phyloP scores from a whole-genome alignment of 352 stramenopile genomes.

The Phytopythium oedochilum region DNA sequence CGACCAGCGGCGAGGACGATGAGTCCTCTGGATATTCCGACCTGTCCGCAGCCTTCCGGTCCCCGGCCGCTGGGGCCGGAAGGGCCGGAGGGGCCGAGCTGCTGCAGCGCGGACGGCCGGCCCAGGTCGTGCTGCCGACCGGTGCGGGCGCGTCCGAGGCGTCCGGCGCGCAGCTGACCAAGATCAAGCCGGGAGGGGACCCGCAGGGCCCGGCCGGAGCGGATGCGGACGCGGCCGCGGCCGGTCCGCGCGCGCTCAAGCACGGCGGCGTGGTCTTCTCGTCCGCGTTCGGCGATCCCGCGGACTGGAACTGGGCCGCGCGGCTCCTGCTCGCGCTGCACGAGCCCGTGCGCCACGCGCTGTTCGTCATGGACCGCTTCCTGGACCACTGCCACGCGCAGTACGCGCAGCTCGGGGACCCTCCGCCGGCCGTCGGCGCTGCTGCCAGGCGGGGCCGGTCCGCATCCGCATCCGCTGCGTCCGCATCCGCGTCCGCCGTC shows the following conservation, averaged over 20 bases:
- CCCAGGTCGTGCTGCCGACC: neutral
- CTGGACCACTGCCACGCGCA: constrained; percentile 51
- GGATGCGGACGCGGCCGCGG: constrained; percentile 10
- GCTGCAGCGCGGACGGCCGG: neutral
- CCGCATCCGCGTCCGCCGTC: constrained; percentile 5
- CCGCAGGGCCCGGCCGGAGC: no score
- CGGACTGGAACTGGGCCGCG: constrained; percentile 59
- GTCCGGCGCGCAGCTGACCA: neutral
- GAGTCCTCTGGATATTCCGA: no score
- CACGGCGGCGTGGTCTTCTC: constrained; percentile 64
- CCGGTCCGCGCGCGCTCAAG: constrained; percentile 36
- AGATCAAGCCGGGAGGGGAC: constrained; percentile 25
- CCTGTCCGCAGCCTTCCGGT: neutral
- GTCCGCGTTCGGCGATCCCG: constrained; percentile 45
- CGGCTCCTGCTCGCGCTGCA: constrained; percentile 72
- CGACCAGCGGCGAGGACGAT: constrained; percentile 40
- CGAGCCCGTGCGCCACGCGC: constrained; percentile 71
- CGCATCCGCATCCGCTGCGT: no score
- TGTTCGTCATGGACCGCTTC: constrained; percentile 82
- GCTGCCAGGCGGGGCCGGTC: no score
- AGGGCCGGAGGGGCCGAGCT: no score
- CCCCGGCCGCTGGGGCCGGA: neutral
- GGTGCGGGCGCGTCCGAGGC: neutral
- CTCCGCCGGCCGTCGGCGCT: constrained; percentile 6
- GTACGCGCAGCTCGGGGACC: constrained; percentile 20